Evolutionary conservation across 2,329 filamentous ascomycete genomes (phyloP).

Genomic region (Colletotrichum somersetense): DNA sequence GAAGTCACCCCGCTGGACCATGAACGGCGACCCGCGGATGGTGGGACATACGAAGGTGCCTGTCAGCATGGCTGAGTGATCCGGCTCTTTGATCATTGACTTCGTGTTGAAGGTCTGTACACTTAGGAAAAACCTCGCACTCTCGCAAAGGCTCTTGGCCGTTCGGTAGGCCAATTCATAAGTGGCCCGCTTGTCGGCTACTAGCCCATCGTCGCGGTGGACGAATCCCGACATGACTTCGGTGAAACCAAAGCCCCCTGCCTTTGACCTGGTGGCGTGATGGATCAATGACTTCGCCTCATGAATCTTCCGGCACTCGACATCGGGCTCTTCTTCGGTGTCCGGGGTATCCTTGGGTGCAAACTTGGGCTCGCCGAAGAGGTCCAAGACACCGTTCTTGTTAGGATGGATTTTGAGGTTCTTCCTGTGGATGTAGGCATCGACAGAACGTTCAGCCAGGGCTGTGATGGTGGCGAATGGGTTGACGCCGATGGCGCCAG

Average conservation of each 20-base stretch:
- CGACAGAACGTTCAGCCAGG: slow-evolving; percentile 73
- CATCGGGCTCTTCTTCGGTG: slow-evolving; percentile 46
- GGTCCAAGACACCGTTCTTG: slow-evolving; percentile 63
- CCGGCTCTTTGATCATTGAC: slow-evolving; percentile 59
- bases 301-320: slow-evolving; percentile 53
- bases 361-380: slow-evolving; percentile 64
- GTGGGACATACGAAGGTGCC: slow-evolving; percentile 70
- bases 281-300: slow-evolving; percentile 55
- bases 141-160: slow-evolving; percentile 66
- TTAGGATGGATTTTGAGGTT: slow-evolving; percentile 59
- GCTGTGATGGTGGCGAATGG: slow-evolving; percentile 78
- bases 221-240: slow-evolving; percentile 75
- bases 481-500: slow-evolving; percentile 73
- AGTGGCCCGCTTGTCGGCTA: slow-evolving; percentile 61
- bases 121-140: slow-evolving; percentile 70
- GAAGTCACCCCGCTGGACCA: slow-evolving; percentile 70
- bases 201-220: slow-evolving; percentile 57
- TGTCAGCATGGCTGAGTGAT: slow-evolving; percentile 66
- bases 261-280: slow-evolving; percentile 57
- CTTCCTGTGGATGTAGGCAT: slow-evolving; percentile 59
- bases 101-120: slow-evolving; percentile 67
- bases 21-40: slow-evolving; percentile 69
- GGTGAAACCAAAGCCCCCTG: slow-evolving; percentile 69
- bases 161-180: slow-evolving; percentile 66
- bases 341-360: slow-evolving; percentile 34